Evolutionary conservation across 2,329 filamentous ascomycete species (phyloP), one percentile per base, ranked within the genome.

Genomic region (Calonectria pseudoreteaudii): DNA sequence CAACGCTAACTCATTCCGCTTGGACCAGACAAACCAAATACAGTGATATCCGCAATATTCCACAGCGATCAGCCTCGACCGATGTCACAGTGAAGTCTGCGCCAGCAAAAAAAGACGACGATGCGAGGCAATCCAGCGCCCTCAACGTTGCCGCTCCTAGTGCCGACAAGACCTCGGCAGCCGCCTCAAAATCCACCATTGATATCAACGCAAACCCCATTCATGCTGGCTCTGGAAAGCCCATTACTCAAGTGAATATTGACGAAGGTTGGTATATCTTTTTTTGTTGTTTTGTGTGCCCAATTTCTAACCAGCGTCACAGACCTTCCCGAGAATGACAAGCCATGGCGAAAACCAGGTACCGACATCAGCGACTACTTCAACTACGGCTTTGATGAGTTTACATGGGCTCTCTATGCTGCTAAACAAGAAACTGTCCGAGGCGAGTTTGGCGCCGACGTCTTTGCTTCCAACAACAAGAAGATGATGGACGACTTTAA

Each of bases 341-440:
- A 98, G 84, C 96, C 96, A 23, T 99, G 97, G 97, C 93, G 97
- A 56, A 93, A 96, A 77, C 97, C 97, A 0, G 97, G 97, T 60
- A 96, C 96, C 14, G 97, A 99, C 81, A 92, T 98, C 69, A 97
- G 94, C 73, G 97, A 99, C 84, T 98, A 98, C 86, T 98, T 98
- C 91, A 98, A 98, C 87, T 98, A 98, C 85, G 96, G 96, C 72
- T 98, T 98, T 82, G 96, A 98, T 86, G 96, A 98, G 85, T 98
- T 98, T 85, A 98, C 96, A 1, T 99, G 97, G 97, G 94, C 96
- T 8, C 91, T 96, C 68, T 99, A 99, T 84, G 95, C 96, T 38
- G 89, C 95, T 73, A 97, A 98, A 82, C 97, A 98, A 84, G 93
- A 97, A 77, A 89, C 88, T 30, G 89, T 98, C 80, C 91, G 94